Evolutionary conservation across 2,329 filamentous ascomycete genomes (phyloP).

Genomic region (Monilinia polystroma): DNA sequence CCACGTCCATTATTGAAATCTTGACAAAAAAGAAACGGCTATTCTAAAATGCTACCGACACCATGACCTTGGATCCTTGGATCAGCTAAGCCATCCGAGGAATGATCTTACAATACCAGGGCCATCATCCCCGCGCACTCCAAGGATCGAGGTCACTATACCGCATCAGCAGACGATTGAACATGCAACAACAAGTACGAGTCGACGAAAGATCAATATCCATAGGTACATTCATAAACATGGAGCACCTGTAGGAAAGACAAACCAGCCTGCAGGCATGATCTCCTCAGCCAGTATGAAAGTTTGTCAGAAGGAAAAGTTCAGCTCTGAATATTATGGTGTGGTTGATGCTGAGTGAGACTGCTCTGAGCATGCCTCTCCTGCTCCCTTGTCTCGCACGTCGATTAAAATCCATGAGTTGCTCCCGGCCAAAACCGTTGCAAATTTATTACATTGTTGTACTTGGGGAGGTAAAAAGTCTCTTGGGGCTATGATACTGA

Average conservation of each 20-base stretch:
- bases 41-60: slow-evolving; percentile 15
- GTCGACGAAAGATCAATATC: slow-evolving; percentile 6
- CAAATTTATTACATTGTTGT: neutral
- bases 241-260: neutral
- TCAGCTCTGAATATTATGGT: slow-evolving; percentile 18
- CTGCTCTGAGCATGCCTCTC: slow-evolving; percentile 4
- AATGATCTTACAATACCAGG: slow-evolving; percentile 16
- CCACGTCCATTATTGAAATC: slow-evolving; percentile 4
- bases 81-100: slow-evolving; percentile 8
- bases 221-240: neutral
- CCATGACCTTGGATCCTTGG: slow-evolving; percentile 15
- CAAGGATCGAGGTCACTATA: slow-evolving; percentile 20
- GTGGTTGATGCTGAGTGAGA: slow-evolving; percentile 22
- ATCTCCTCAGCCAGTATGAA: slow-evolving; percentile 9
- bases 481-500: neutral
- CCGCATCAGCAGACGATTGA: slow-evolving; percentile 23
- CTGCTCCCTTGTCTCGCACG: neutral
- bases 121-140: slow-evolving; percentile 16
- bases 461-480: slow-evolving; percentile 3
- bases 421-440: neutral
- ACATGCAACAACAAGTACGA: slow-evolving; percentile 16
- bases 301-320: neutral
- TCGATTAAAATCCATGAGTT: neutral
- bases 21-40: neutral
- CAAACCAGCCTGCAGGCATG: neutral